Evolutionary conservation across 2,329 filamentous ascomycete species (phyloP), one percentile per base, ranked within the genome.

Genomic region (Pyricularia sp.): DNA sequence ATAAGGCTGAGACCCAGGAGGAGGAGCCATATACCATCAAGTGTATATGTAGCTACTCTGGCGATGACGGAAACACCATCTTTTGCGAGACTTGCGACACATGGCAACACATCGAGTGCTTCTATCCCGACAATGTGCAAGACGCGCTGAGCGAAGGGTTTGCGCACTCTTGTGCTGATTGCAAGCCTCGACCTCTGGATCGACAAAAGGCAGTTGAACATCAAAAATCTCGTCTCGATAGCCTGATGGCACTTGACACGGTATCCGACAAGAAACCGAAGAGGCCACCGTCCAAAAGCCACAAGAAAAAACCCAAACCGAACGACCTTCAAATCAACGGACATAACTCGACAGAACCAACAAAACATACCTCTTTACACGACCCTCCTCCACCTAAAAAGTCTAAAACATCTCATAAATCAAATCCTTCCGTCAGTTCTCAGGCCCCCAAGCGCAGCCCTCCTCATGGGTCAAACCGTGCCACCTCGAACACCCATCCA

Each of bases 31-130:
- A 96, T 79, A 96, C 92, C 70, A 97, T 98, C 83, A 97, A 96
- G 84, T 99, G 95, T 86, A 97, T 98, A 75, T 99, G 95, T 82
- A 89, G 89, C 78, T 97, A 91, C 80, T 83, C 88, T 78, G 93
- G 97, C 82, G 95, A 99, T 84, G 95, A 99, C 83, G 95, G 95
- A 80, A 94, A 92, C 80, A 99, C 95, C 70, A 96, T 99, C 71
- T 93, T 94, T 80, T 99, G 95, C 84, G 95, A 98, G 78, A 88
- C 85, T 70, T 99, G 95, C 84, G 92, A 97, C 78, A 95, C 93
- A 66, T 99, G 95, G 95, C 95, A 99, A 81, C 95, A 99, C 80
- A 97, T 97, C 75, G 90, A 93, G 77, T 99, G 95, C 81, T 98
- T 97, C 81, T 98, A 98, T 78, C 87, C 87, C 26, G 79, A 87